Conservation (phyloP, 2,329 filamentous ascomycete genomes). For the Uncinocarpus reesii region DNA sequence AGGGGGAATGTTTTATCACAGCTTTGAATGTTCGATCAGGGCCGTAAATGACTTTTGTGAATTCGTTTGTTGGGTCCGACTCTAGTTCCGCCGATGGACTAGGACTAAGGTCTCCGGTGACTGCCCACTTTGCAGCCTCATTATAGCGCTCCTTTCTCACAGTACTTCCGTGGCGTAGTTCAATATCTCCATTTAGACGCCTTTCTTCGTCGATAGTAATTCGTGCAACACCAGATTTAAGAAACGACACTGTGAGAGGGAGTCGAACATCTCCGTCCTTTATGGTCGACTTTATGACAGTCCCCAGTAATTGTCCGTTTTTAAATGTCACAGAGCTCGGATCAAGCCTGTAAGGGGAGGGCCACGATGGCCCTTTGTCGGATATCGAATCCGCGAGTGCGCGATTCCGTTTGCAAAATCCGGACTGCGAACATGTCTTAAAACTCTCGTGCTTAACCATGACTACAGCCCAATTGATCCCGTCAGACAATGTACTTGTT, state of each 20-base stretch:
- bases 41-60: constrained; percentile 68
- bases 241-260: constrained; percentile 76
- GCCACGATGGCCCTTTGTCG: constrained; percentile 56
- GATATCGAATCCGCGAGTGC: constrained; percentile 71
- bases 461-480: constrained; percentile 40
- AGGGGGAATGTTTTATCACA: constrained; percentile 71
- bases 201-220: constrained; percentile 87
- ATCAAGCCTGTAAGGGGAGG: constrained; percentile 68
- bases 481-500: constrained; percentile 1
- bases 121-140: constrained; percentile 73
- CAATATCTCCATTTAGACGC: constrained; percentile 77
- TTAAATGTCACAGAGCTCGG: constrained; percentile 63
- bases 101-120: constrained; percentile 68
- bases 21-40: constrained; percentile 67
- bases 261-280: constrained; percentile 60
- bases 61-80: constrained; percentile 54
- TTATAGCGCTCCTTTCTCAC: constrained; percentile 89
- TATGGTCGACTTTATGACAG: constrained; percentile 68
- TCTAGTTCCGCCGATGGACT: constrained; percentile 62
- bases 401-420: constrained; percentile 94
- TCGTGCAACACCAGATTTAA: constrained; percentile 77
- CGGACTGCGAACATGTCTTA: constrained; percentile 90
- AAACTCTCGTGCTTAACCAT: constrained; percentile 93
- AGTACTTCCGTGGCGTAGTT: constrained; percentile 72
- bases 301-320: constrained; percentile 67